Evolutionary conservation across 2,329 filamentous ascomycete species (phyloP).

Genomic region (Periconia digitata): DNA sequence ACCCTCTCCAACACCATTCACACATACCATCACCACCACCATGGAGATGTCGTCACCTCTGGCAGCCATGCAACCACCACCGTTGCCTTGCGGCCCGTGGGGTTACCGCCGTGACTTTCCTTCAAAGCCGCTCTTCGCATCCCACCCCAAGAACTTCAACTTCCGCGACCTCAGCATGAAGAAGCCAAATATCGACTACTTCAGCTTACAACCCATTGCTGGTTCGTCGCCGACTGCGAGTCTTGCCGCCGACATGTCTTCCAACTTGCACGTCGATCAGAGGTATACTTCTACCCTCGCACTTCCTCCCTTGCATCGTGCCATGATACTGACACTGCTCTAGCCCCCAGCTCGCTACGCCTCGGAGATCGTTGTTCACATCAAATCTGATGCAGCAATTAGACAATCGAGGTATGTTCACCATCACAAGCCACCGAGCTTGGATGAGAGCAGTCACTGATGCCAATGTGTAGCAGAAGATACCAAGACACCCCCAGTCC

Average conservation of each 20-base stretch:
- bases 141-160: slow-evolving; percentile 68
- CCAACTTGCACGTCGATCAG: slow-evolving; percentile 95
- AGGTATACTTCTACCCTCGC: slow-evolving; percentile 62
- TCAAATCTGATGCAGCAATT: slow-evolving; percentile 64
- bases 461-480: slow-evolving; percentile 37
- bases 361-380: slow-evolving; percentile 82
- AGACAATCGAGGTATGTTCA: slow-evolving; percentile 61
- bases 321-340: slow-evolving; percentile 42
- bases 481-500: slow-evolving; percentile 48
- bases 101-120: slow-evolving; percentile 59
- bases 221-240: slow-evolving; percentile 90
- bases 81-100: slow-evolving; percentile 63
- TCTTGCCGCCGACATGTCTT: slow-evolving; percentile 88
- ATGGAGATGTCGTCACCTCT: slow-evolving; percentile 96
- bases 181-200: slow-evolving; percentile 73
- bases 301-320: slow-evolving; percentile 14
- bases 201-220: slow-evolving; percentile 73
- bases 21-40: slow-evolving; percentile 10
- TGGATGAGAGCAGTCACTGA: slow-evolving; percentile 30
- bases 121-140: slow-evolving; percentile 56
- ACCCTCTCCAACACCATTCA: background rate
- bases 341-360: slow-evolving; percentile 81
- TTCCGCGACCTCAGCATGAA: slow-evolving; percentile 75
- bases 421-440: slow-evolving; percentile 7
- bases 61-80: slow-evolving; percentile 82